Percentiles rank a stretch among this genome's conserved stretches.
phyloP scores from a whole-genome alignment of 768 basidiomycete genomes.

The Suillus ampliporus region DNA sequence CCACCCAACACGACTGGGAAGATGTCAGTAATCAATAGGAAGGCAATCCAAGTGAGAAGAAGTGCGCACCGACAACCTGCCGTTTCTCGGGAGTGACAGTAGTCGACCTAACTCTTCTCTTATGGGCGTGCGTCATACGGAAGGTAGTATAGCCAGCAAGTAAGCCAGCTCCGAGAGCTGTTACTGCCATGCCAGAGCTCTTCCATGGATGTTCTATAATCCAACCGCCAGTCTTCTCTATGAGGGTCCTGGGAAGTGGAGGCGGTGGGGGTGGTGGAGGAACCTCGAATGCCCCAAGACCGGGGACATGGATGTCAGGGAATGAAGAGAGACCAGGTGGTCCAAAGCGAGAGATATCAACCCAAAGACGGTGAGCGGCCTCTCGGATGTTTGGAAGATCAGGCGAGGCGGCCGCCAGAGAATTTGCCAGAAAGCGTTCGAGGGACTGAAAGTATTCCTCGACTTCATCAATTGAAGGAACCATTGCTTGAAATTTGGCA shows the following conservation, averaged over 20 bases:
- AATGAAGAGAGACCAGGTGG: constrained; percentile 53
- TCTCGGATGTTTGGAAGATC: constrained; percentile 71
- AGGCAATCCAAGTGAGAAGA: not conserved
- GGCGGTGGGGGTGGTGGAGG: constrained; percentile 69
- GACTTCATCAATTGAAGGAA: constrained; percentile 62
- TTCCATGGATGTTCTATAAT: constrained; percentile 65
- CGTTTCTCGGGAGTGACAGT: constrained; percentile 45
- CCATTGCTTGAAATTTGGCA: constrained; percentile 21
- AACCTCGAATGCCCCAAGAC: constrained; percentile 74
- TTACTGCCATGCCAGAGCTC: constrained; percentile 56
- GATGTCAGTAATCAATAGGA: not conserved
- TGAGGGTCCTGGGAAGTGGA: constrained; percentile 48
- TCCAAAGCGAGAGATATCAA: constrained; percentile 82
- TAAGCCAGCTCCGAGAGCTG: constrained; percentile 65
- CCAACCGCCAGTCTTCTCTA: constrained; percentile 58
- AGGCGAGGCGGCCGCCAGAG: constrained; percentile 59
- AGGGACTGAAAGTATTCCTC: constrained; percentile 72
- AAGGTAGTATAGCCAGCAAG: constrained; percentile 58
- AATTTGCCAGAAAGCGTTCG: constrained; percentile 64
- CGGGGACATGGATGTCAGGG: constrained; percentile 62
- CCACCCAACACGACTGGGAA: constrained; percentile 78
- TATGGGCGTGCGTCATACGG: constrained; percentile 26
- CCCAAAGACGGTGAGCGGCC: constrained; percentile 70
- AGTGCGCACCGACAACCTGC: constrained; percentile 49
- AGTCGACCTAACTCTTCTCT: constrained; percentile 29